A percentile compares a stretch with the other conserved stretches of the same genome.
Conservation (phyloP, 768 basidiomycete genomes). For the Cyclocybe aegerita region DNA sequence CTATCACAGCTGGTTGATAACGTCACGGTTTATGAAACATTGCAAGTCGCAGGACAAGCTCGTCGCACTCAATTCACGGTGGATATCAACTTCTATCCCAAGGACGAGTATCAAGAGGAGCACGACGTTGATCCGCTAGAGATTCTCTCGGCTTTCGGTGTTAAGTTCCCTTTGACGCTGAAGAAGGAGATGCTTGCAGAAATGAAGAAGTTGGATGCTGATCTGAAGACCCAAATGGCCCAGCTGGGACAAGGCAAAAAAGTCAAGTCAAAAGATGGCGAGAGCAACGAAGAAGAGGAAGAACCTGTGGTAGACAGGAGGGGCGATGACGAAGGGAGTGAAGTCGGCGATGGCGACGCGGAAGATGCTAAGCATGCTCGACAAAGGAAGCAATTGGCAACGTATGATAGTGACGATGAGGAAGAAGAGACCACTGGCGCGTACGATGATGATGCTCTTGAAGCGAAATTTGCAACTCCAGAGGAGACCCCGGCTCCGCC, state of each 20-base stretch:
- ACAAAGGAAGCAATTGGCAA: slow-evolving; percentile 70
- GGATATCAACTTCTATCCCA: slow-evolving; percentile 82
- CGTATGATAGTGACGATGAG: slow-evolving; percentile 74
- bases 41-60: slow-evolving; percentile 63
- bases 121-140: slow-evolving; percentile 75
- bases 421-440: slow-evolving; percentile 45
- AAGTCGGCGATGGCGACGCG: slow-evolving; percentile 80
- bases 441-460: slow-evolving; percentile 59
- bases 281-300: slow-evolving; percentile 54
- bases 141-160: slow-evolving; percentile 69
- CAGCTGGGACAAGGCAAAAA: slow-evolving; percentile 83
- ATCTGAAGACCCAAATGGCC: slow-evolving; percentile 74
- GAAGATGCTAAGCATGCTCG: slow-evolving; percentile 74
- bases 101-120: slow-evolving; percentile 78
- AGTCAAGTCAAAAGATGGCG: slow-evolving; percentile 41
- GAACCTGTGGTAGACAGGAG: slow-evolving; percentile 30
- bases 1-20: slow-evolving; percentile 87
- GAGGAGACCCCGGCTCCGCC: slow-evolving; percentile 35
- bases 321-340: slow-evolving; percentile 67
- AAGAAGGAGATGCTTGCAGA: slow-evolving; percentile 86
- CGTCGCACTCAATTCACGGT: slow-evolving; percentile 82
- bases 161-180: slow-evolving; percentile 75
- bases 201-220: slow-evolving; percentile 81
- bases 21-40: slow-evolving; percentile 77
- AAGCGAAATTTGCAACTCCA: slow-evolving; percentile 60